Conservation (phyloP, 2,329 filamentous ascomycete genomes). For the Eutypa lata region DNA sequence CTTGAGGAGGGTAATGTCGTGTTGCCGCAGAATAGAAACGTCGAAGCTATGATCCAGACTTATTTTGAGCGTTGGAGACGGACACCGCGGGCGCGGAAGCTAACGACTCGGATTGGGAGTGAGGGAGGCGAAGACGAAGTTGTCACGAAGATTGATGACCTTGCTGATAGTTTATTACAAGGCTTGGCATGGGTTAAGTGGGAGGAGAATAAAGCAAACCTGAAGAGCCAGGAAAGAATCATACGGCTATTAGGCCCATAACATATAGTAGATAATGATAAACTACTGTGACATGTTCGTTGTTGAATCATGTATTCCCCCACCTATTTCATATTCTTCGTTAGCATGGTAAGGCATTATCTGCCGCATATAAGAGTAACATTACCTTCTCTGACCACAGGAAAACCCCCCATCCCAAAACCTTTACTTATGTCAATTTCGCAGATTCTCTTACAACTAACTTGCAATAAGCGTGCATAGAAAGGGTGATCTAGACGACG, state of each 20-base stretch:
- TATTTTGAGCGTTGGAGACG: background rate
- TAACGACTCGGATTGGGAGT: background rate
- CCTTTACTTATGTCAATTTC: too few species aligned
- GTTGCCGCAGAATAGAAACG: constrained; percentile 7
- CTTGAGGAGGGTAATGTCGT: constrained; percentile 30
- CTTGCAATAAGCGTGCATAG: too few species aligned
- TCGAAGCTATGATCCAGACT: constrained; percentile 7
- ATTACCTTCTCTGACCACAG: too few species aligned
- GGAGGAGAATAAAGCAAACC: constrained; percentile 55
- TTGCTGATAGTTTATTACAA: constrained; percentile 77
- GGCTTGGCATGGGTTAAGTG: constrained; percentile 72
- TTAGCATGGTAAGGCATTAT: too few species aligned
- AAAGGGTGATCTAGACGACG: too few species aligned
- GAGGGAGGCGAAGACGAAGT: constrained; percentile 13
- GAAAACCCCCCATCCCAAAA: too few species aligned
- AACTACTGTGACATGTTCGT: background rate
- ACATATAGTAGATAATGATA: background rate
- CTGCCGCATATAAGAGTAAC: background rate
- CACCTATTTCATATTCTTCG: too few species aligned
- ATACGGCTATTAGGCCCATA: constrained; percentile 9
- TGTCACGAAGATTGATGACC: constrained; percentile 70
- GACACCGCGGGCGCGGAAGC: background rate
- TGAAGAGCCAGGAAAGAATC: constrained; percentile 27
- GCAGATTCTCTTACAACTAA: too few species aligned
- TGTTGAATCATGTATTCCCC: too few species aligned